Evolutionary conservation across 345 rosid species (phyloP).

Genomic region (Cardamine resedifolia): DNA sequence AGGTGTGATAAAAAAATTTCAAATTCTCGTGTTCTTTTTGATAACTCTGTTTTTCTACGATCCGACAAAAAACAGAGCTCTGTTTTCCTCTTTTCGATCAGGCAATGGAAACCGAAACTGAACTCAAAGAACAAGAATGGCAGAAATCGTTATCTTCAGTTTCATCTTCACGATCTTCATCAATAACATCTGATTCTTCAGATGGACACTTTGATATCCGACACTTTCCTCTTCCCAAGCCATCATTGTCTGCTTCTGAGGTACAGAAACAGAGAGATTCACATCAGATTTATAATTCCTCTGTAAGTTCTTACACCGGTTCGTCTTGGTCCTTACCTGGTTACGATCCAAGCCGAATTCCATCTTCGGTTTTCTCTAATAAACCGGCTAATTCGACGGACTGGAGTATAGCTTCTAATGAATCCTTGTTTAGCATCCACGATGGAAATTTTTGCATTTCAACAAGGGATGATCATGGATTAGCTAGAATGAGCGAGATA

Average conservation of each 20-base stretch:
- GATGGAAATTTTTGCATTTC: slow-evolving; percentile 58
- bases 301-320: slow-evolving; percentile 8
- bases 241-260: slow-evolving; percentile 35
- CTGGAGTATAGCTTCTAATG: slow-evolving; percentile 90
- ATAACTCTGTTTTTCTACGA: neutral
- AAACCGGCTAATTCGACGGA: slow-evolving; percentile 51
- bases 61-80: slow-evolving; percentile 17
- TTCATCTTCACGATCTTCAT: slow-evolving; percentile 35
- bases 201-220: slow-evolving; percentile 32
- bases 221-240: slow-evolving; percentile 34
- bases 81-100: neutral
- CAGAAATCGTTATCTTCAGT: slow-evolving; percentile 8
- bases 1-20: slow-evolving; percentile 3
- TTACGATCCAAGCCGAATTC: slow-evolving; percentile 70
- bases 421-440: slow-evolving; percentile 83
- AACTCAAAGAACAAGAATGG: slow-evolving; percentile 20
- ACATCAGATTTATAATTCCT: slow-evolving; percentile 14
- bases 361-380: slow-evolving; percentile 54
- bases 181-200: slow-evolving; percentile 37
- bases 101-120: slow-evolving; percentile 18
- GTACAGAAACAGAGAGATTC: slow-evolving; percentile 28
- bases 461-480: slow-evolving; percentile 47
- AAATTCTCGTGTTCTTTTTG: neutral
- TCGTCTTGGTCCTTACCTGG: slow-evolving; percentile 36
- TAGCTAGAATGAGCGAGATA: slow-evolving; percentile 55